Base-by-base conservation (phyloP, 1,284 basidiomycete species). In the Malassezia japonica region DNA sequence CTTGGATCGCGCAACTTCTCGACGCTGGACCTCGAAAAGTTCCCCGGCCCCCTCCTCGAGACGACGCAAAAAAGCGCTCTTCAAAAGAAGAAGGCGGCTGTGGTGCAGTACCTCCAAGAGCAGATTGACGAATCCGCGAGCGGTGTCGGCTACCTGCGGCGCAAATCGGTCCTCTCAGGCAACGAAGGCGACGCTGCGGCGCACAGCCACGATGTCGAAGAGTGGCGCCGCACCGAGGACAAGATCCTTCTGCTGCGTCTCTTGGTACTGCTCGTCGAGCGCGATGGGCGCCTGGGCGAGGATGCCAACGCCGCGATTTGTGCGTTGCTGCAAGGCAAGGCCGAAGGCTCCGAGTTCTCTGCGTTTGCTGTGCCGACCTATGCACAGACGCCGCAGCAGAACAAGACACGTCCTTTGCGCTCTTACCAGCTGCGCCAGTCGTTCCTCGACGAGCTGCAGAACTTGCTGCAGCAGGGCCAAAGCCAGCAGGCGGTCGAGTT, bases 401-500 rank as follows among this genome's bases (percentile, higher is more conserved):
- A 28, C n/a, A 48, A 34, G 46, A 21, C 29, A 28, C 51, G 51
- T 1, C 46, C 51, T 8, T 21, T 69, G 39, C 59, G 58, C 8
- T 59, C 62, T 18, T 60, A 70, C 48, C 57, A 62, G 36, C 52
- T 69, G 28, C 57, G 57, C 10, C 49, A 56, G 6, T 27, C 27
- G 36, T 67, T 69, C 54, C 40, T 74, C 31, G 56, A 65, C 27
- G 55, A 60, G 41, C 50, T 74, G 24, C 65, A 72, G 59, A 37
- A 32, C 9, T 55, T 67, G 47, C 52, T 74, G 12, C 51, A 67
- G 27, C 50, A 81, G 38, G 94, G 94, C 13, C 83, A 95, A 60
- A 84, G 87, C 50, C 81, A 82, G 23, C 82, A 85, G 57, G 94
- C 94, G 0, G 89, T 88, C 64, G 82, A 84, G 51, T 89, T 83